Percentiles rank a stretch among this genome's conserved stretches.
Conservation (phyloP, 768 basidiomycete genomes). For the Podaxis sp. region DNA sequence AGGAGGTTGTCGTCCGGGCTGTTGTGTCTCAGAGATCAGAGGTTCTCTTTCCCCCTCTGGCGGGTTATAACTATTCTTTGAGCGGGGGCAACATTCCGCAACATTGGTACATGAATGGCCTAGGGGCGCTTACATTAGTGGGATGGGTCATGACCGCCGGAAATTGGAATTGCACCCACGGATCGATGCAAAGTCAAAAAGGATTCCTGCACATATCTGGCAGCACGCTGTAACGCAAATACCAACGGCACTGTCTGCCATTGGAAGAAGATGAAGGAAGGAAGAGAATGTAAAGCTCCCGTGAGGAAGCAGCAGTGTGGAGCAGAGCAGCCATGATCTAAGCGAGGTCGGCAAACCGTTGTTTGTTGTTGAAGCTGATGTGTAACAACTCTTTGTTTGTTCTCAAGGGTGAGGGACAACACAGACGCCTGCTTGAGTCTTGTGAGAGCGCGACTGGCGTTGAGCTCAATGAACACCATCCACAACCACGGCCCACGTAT, state of each 20-base stretch:
- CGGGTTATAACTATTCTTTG: not conserved
- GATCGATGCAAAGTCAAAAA: slow-evolving; percentile 38
- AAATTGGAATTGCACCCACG: slow-evolving; percentile 25
- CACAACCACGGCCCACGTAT: slow-evolving; percentile 22
- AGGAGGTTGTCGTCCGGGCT: slow-evolving; percentile 19
- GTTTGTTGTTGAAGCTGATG: not conserved
- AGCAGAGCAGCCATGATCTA: not conserved
- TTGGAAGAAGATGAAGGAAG: slow-evolving; percentile 9
- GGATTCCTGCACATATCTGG: slow-evolving; percentile 37
- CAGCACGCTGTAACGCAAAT: slow-evolving; percentile 31
- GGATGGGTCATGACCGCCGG: not conserved
- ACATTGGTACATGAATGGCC: slow-evolving; percentile 37
- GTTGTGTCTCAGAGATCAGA: slow-evolving; percentile 25
- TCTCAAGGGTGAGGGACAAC: slow-evolving; percentile 4
- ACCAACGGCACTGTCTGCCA: slow-evolving; percentile 30
- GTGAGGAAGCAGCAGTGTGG: not conserved
- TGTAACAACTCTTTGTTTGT: not conserved
- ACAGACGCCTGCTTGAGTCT: not conserved
- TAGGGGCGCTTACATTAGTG: slow-evolving; percentile 14
- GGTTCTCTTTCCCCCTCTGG: slow-evolving; percentile 27
- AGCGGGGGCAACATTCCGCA: slow-evolving; percentile 27
- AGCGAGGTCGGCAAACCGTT: not conserved
- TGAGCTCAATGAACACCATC: slow-evolving; percentile 13
- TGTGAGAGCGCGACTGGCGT: slow-evolving; percentile 1
- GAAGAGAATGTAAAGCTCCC: not conserved